Evolutionary conservation across 805 yeast species (phyloP).

Genomic region (Ogataea henricii): DNA sequence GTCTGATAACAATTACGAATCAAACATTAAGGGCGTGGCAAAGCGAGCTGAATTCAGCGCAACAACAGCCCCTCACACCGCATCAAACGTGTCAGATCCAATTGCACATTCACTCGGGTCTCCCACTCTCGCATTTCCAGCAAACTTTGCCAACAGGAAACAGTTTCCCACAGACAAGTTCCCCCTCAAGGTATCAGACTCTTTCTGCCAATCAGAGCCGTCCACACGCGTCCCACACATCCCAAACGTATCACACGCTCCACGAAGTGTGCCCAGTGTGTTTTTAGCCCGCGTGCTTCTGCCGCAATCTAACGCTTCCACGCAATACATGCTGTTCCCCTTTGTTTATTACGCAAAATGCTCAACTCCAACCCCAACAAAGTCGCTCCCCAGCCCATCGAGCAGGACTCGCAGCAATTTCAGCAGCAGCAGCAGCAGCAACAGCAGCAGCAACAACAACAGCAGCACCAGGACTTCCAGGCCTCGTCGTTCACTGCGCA

Average conservation of each 20-base stretch:
- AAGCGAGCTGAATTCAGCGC: slow-evolving; percentile 1
- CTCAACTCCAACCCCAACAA: slow-evolving; percentile 18
- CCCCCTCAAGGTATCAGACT: too few species aligned
- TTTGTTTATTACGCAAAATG: slow-evolving; percentile 5
- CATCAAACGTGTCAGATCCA: background rate
- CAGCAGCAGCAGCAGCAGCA: slow-evolving; percentile 18
- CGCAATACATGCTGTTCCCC: slow-evolving; percentile 3
- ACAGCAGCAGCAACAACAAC: background rate
- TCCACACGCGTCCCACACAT: too few species aligned
- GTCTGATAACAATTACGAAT: too few species aligned
- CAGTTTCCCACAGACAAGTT: slow-evolving; percentile 1
- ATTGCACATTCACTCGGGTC: background rate
- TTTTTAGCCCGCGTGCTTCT: background rate
- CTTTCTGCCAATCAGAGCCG: too few species aligned
- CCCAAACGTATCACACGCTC: background rate
- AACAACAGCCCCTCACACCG: background rate
- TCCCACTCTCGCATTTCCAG: too few species aligned
- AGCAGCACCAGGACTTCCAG: slow-evolving; percentile 11
- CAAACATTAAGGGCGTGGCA: background rate
- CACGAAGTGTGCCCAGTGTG: background rate
- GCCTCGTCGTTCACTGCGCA: slow-evolving; percentile 12
- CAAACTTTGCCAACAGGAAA: background rate
- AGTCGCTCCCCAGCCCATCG: slow-evolving; percentile 19
- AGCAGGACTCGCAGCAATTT: slow-evolving; percentile 20
- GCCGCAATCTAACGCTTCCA: background rate